Percentiles rank a stretch among this genome's conserved stretches.
These are phyloP conservation scores for Brassica hybrid DNA, from an alignment of 441 rosid genomes.

Conservation along the genomic window DNA sequence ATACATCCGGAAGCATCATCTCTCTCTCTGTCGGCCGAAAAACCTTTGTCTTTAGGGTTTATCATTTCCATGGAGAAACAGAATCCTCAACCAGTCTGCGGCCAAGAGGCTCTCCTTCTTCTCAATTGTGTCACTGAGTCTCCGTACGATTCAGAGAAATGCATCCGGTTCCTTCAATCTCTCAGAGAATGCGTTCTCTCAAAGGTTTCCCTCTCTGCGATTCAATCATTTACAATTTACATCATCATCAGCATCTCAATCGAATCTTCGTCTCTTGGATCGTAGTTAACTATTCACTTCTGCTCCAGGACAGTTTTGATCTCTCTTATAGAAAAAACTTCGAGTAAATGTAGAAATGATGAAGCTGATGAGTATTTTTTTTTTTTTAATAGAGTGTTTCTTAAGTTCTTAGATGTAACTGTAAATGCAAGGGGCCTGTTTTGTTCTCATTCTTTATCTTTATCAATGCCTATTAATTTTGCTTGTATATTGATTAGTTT, in stretches of 20 bases:
- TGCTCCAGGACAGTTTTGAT: not conserved
- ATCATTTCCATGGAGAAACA: constrained; percentile 45
- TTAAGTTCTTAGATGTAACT: no score
- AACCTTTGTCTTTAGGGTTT: constrained; percentile 4
- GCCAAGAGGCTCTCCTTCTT: constrained; percentile 65
- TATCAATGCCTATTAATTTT: no score
- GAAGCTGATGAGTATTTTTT: not conserved
- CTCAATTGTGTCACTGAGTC: constrained; percentile 76
- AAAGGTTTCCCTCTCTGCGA: constrained; percentile 50
- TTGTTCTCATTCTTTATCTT: no score
- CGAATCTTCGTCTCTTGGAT: not conserved
- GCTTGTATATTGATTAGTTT: no score
- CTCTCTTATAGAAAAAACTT: not conserved
- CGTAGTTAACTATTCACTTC: not conserved
- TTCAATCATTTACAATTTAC: not conserved
- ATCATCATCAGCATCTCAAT: not conserved
- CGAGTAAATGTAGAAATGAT: not conserved
- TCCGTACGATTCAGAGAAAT: constrained; percentile 67
- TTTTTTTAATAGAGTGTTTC: not conserved
- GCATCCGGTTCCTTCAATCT: constrained; percentile 53
- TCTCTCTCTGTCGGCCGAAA: not conserved
- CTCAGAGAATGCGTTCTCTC: constrained; percentile 68
- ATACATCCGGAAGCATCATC: not conserved
- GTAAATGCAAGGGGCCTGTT: no score
- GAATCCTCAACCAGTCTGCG: constrained; percentile 55